Percentiles rank a stretch among this genome's conserved stretches.
phyloP scores from a whole-genome alignment of 1,139 yeast species.

The Blastobotrys proliferans region DNA sequence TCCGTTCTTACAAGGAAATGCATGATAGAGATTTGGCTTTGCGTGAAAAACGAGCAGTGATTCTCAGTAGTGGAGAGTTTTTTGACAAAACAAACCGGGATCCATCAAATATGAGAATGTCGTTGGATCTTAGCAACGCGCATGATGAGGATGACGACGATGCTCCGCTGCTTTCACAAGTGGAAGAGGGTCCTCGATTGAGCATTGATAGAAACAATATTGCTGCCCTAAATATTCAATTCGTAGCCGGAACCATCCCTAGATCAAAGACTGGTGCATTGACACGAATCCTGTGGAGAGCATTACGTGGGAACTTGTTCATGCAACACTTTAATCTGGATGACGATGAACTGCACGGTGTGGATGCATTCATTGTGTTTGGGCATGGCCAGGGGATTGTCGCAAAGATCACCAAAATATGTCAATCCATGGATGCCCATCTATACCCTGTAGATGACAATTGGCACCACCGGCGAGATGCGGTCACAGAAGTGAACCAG shows the following conservation, averaged over 20 bases:
- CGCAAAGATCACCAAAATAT: constrained; percentile 64
- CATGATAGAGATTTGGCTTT: constrained; percentile 52
- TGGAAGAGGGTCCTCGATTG: constrained; percentile 15
- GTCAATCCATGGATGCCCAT: constrained; percentile 80
- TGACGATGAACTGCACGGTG: constrained; percentile 49
- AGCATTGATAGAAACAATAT: constrained; percentile 12
- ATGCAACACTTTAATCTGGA: constrained; percentile 66
- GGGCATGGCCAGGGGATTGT: constrained; percentile 81
- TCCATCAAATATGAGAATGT: constrained; percentile 20
- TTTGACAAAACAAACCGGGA: constrained; percentile 41
- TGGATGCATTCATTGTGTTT: constrained; percentile 77
- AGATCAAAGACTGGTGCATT: constrained; percentile 64
- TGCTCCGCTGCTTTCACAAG: constrained; percentile 23
- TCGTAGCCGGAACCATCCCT: constrained; percentile 81
- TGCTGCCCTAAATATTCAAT: constrained; percentile 41
- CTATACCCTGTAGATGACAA: constrained; percentile 65
- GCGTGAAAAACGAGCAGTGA: constrained; percentile 62
- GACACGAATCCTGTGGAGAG: constrained; percentile 90
- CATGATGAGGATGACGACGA: constrained; percentile 21
- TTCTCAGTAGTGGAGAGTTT: constrained; percentile 66
- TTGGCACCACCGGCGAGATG: constrained; percentile 51
- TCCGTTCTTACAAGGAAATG: constrained; percentile 52
- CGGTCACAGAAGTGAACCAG: constrained; percentile 53
- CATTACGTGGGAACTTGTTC: constrained; percentile 81
- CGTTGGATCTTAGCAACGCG: constrained; percentile 20